These are phyloP conservation scores for Austroboletus eburneus DNA, from an alignment of 768 basidiomycete species.

Conservation along the genomic window DNA sequence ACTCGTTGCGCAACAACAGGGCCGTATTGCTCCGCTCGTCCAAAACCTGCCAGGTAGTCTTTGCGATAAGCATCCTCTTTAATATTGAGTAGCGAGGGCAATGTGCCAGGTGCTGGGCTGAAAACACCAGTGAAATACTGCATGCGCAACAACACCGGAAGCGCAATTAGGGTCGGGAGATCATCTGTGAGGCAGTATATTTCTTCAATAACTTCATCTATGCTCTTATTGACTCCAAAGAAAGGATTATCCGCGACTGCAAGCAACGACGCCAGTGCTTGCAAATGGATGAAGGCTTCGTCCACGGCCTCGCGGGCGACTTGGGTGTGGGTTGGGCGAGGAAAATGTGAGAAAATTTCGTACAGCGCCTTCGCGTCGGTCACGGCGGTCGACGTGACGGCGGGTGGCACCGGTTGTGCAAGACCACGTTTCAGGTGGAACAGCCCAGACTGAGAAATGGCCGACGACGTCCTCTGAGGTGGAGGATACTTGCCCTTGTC, in stretches of 20 bases:
- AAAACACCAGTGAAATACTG: slow-evolving; percentile 24
- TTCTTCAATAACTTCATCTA: slow-evolving; percentile 33
- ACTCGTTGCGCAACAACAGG: slow-evolving; percentile 54
- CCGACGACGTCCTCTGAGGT: slow-evolving; percentile 43
- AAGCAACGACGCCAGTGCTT: slow-evolving; percentile 52
- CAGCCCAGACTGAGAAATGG: slow-evolving; percentile 52
- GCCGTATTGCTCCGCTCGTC: slow-evolving; percentile 72
- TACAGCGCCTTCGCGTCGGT: slow-evolving; percentile 60
- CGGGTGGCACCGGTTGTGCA: slow-evolving; percentile 64
- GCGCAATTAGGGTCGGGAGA: slow-evolving; percentile 68
- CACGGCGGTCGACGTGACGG: slow-evolving; percentile 40
- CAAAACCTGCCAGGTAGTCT: slow-evolving; percentile 69
- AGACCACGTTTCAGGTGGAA: slow-evolving; percentile 65
- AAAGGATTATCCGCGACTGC: slow-evolving; percentile 42
- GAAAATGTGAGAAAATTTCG: slow-evolving; percentile 56
- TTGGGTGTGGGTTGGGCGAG: slow-evolving; percentile 52
- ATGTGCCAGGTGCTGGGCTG: slow-evolving; percentile 22
- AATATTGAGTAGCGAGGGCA: slow-evolving; percentile 54
- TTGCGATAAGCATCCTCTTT: slow-evolving; percentile 62
- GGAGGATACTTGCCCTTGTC: slow-evolving; percentile 42
- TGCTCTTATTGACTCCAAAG: slow-evolving; percentile 16
- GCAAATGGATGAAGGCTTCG: slow-evolving; percentile 67
- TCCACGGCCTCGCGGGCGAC: slow-evolving; percentile 79
- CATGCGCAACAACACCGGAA: slow-evolving; percentile 60
- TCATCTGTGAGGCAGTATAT: slow-evolving; percentile 55